These are phyloP conservation scores for Rubia tinctorum DNA, from an alignment of 305 asterid genomes.

Conservation along the genomic window DNA sequence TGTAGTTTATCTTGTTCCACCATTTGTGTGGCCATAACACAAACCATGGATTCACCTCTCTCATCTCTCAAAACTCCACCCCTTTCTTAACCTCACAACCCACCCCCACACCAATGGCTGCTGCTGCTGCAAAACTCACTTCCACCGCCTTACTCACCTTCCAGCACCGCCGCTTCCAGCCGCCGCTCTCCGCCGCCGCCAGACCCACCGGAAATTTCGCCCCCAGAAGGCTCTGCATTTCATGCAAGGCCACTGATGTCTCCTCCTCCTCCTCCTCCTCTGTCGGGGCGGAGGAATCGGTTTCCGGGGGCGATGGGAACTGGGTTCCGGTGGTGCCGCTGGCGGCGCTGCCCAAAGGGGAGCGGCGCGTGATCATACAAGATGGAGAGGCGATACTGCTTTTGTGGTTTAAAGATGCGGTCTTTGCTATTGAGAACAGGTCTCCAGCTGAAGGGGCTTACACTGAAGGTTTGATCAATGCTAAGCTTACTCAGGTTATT, in stretches of 20 bases:
- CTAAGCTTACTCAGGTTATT: slow-evolving; percentile 88
- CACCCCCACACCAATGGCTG: background rate
- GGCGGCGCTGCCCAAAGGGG: slow-evolving; percentile 90
- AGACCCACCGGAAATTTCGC: slow-evolving; percentile 12
- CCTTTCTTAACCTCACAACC: background rate
- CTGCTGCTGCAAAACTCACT: slow-evolving; percentile 18
- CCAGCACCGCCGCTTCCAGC: slow-evolving; percentile 12
- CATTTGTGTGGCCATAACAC: slow-evolving; percentile 18
- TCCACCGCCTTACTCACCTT: slow-evolving; percentile 15
- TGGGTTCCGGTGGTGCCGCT: slow-evolving; percentile 97
- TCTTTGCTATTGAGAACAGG: slow-evolving; percentile 83
- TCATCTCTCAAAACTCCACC: background rate
- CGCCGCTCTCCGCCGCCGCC: slow-evolving; percentile 4
- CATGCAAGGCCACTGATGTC: slow-evolving; percentile 69
- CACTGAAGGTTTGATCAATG: slow-evolving; percentile 85
- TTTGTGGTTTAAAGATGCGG: slow-evolving; percentile 76
- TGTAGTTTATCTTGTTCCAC: slow-evolving; percentile 14
- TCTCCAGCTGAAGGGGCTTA: slow-evolving; percentile 99
- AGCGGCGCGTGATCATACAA: slow-evolving; percentile 88
- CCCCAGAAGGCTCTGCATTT: slow-evolving; percentile 13
- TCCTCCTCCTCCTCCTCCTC: slow-evolving; percentile 33
- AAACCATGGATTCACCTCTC: slow-evolving; percentile 11
- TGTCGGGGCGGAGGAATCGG: slow-evolving; percentile 27
- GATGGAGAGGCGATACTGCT: slow-evolving; percentile 73
- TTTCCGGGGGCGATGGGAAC: slow-evolving; percentile 30